phyloP scores from a whole-genome alignment of 805 yeast genomes.

The Debaryomyces hansenii region DNA sequence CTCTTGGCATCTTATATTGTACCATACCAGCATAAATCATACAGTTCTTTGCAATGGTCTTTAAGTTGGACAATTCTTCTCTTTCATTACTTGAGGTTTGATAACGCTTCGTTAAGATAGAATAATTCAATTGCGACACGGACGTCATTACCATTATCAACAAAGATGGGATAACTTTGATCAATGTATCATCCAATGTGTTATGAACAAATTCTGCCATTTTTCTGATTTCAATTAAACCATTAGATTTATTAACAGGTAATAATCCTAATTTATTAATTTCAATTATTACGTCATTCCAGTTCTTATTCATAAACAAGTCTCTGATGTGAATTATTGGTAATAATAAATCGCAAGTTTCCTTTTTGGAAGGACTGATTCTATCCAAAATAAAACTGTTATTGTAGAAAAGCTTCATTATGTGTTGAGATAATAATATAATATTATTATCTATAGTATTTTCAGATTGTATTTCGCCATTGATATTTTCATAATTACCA shows the following conservation, averaged over 20 bases:
- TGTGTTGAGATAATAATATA: slow-evolving; percentile 46
- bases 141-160: slow-evolving; percentile 81
- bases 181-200: slow-evolving; percentile 64
- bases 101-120: slow-evolving; percentile 42
- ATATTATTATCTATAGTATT: slow-evolving; percentile 48
- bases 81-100: slow-evolving; percentile 46
- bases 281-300: slow-evolving; percentile 55
- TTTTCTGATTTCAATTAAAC: slow-evolving; percentile 58
- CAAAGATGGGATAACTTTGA: slow-evolving; percentile 77
- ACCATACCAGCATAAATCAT: slow-evolving; percentile 95
- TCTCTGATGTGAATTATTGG: slow-evolving; percentile 69
- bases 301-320: slow-evolving; percentile 52
- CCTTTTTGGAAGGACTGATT: slow-evolving; percentile 54
- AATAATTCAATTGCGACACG: slow-evolving; percentile 56
- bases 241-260: slow-evolving; percentile 52
- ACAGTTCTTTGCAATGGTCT: slow-evolving; percentile 72
- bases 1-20: slow-evolving; percentile 88
- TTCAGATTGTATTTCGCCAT: slow-evolving; percentile 29
- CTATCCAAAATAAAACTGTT: slow-evolving; percentile 61
- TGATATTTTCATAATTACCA: slow-evolving; percentile 39
- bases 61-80: slow-evolving; percentile 56
- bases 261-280: slow-evolving; percentile 64
- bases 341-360: slow-evolving; percentile 64
- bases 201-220: slow-evolving; percentile 64
- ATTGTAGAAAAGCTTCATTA: slow-evolving; percentile 47